Evolutionary conservation across 106 monocot species (phyloP).

Genomic region (Apostasia ramifera): DNA sequence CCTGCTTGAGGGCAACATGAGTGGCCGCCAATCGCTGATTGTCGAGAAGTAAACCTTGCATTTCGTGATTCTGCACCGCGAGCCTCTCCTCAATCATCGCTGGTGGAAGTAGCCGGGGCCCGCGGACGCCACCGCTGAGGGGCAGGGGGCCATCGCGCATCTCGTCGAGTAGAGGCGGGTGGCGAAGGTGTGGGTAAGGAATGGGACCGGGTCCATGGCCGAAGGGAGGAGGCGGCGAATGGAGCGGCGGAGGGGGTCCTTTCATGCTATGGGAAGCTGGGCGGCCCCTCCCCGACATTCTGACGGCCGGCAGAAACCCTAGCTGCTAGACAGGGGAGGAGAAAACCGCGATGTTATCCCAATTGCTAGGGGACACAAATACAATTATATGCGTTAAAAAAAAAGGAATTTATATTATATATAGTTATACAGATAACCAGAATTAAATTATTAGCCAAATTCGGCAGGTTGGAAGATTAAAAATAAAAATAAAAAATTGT

Average conservation of each 20-base stretch:
- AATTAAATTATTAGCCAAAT: too few relatives aligned
- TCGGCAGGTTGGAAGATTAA: too few relatives aligned
- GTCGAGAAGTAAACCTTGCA: slow-evolving; percentile 68
- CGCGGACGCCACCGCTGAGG: slow-evolving; percentile 5
- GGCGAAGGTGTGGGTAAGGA: background rate
- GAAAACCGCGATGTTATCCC: too few relatives aligned
- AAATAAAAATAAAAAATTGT: too few relatives aligned
- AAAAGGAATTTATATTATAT: too few relatives aligned
- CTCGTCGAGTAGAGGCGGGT: slow-evolving; percentile 13
- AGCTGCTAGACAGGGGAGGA: background rate
- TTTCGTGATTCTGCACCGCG: slow-evolving; percentile 53
- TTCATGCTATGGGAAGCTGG: slow-evolving; percentile 8
- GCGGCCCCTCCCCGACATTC: slow-evolving; percentile 25
- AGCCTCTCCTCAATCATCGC: slow-evolving; percentile 54
- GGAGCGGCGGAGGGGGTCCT: slow-evolving; percentile 11
- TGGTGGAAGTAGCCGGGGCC: slow-evolving; percentile 12
- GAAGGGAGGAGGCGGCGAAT: slow-evolving; percentile 4
- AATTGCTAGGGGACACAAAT: too few relatives aligned
- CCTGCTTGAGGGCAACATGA: slow-evolving; percentile 87
- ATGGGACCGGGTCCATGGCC: slow-evolving; percentile 2
- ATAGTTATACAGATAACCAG: too few relatives aligned
- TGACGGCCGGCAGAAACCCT: slow-evolving; percentile 9
- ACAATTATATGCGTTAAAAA: too few relatives aligned
- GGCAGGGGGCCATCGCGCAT: slow-evolving; percentile 9
- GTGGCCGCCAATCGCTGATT: slow-evolving; percentile 92